A percentile compares a stretch with the other conserved stretches of the same genome.
These are phyloP conservation scores for Rhizophagus clarus DNA, from an alignment of 192 early-diverging fungal genomes.

Conservation along the genomic window DNA sequence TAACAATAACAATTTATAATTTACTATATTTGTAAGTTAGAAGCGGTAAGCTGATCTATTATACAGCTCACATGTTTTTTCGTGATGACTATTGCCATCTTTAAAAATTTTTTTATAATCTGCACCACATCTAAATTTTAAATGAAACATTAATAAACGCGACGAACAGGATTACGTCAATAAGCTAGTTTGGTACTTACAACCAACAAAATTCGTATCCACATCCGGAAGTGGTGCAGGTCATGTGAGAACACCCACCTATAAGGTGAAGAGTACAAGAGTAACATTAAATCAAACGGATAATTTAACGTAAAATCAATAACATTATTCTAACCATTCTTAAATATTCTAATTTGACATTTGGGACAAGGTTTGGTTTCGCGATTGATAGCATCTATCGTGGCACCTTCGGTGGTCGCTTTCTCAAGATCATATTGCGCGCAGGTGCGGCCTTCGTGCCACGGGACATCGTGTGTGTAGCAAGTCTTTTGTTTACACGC, in stretches of 20 bases:
- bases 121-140: not conserved
- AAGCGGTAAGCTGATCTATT: not conserved
- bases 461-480: slow-evolving; percentile 7
- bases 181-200: not conserved
- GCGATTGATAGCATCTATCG: not conserved
- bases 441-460: not conserved
- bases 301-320: not conserved
- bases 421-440: not conserved
- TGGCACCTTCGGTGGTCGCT: not conserved
- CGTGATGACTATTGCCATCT: not conserved
- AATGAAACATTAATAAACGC: not conserved
- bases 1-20: too few relatives aligned
- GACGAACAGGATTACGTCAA: not conserved
- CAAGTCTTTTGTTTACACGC: not conserved
- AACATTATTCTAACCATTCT: not conserved
- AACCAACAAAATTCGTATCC: slow-evolving; percentile 27
- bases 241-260: slow-evolving; percentile 25
- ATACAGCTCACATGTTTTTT: slow-evolving; percentile 10
- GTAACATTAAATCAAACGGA: not conserved
- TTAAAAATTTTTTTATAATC: not conserved
- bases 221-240: not conserved
- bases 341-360: slow-evolving; percentile 17
- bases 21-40: too few relatives aligned
- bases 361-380: slow-evolving; percentile 8
- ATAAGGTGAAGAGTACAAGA: not conserved